Base-by-base conservation (phyloP, 371 early-diverging fungal genomes). In the Lichtheimia ornata region DNA sequence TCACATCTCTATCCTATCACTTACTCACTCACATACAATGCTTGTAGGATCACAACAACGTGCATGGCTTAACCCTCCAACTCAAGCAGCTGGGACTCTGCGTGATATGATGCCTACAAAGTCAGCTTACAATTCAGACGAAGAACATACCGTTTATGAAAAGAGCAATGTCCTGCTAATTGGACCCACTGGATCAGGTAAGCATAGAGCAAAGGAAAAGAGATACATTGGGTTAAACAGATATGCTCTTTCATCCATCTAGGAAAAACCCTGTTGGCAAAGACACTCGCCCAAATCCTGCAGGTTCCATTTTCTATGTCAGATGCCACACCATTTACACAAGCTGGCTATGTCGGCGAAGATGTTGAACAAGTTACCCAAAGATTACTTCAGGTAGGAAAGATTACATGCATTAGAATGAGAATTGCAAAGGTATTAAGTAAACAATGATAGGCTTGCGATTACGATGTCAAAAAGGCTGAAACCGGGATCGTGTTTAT, bases 271-370 rank as follows among this genome's bases (percentile, higher is more conserved):
- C 74, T 95, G 42, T 67, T 95, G 14, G 95, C 93, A 11, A 84
- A 87, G 63, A 94, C 94, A 12, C 70, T 93, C 35, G 96, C 96
- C 13, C 86, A 93, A 60, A 78, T 94, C 1, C 83, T 96, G 30
- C 84, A 93, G 44, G 96, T 96, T 0, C 96, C 96, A 3, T 95
- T 94, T 63, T 91, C 93, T 0, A 89, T 94, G 81, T 91, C 91
- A 17, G 96, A 96, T 72, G 96, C 96, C 3, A 95, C 95, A 4
- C 92, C 95, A 18, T 88, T 95, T 63, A 96, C 96, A 4, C 96
- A 96, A 61, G 92, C 96, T 11, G 96, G 96, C 9, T 96, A 96
- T 71, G 96, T 95, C 7, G 96, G 96, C 35, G 96, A 95, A 64
- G 96, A 96, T 74, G 95, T 95, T 11, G 96, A 96, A 69, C 69